Percentiles rank a stretch among this genome's conserved stretches.
Conservation (phyloP, 495 filamentous ascomycete species). For the Talaromyces nanjingensis region DNA sequence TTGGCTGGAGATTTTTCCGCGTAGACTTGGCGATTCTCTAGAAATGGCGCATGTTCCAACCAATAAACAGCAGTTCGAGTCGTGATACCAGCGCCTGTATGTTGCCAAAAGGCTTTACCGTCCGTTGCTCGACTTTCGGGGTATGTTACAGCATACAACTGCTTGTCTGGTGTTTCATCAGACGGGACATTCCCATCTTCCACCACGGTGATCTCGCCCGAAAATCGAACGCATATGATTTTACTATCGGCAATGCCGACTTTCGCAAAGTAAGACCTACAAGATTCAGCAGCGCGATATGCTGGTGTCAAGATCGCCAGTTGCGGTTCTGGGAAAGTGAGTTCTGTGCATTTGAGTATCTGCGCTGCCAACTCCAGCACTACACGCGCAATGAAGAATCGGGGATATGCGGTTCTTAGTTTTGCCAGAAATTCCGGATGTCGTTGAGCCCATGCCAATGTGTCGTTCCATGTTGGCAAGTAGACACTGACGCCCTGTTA, state of each 20-base stretch:
- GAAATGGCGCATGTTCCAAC: slow-evolving; percentile 1
- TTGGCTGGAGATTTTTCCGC: neutral
- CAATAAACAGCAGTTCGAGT: slow-evolving; percentile 2
- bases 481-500: neutral
- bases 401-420: slow-evolving; percentile 13
- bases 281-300: slow-evolving; percentile 1
- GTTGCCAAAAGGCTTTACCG: slow-evolving; percentile 10
- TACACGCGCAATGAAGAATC: slow-evolving; percentile 10
- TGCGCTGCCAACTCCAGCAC: neutral
- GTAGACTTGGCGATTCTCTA: neutral
- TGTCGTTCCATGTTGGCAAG: slow-evolving; percentile 8
- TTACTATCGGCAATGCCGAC: neutral
- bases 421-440: slow-evolving; percentile 4
- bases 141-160: neutral
- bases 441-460: neutral
- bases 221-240: slow-evolving; percentile 1
- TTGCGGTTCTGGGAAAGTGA: neutral
- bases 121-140: neutral
- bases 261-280: neutral
- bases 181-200: neutral
- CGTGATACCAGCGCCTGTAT: slow-evolving; percentile 12
- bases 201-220: neutral
- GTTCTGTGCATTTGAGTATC: neutral
- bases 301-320: neutral
- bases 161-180: neutral